Base-by-base conservation (phyloP, 768 basidiomycete species). In the Mycena filopes region DNA sequence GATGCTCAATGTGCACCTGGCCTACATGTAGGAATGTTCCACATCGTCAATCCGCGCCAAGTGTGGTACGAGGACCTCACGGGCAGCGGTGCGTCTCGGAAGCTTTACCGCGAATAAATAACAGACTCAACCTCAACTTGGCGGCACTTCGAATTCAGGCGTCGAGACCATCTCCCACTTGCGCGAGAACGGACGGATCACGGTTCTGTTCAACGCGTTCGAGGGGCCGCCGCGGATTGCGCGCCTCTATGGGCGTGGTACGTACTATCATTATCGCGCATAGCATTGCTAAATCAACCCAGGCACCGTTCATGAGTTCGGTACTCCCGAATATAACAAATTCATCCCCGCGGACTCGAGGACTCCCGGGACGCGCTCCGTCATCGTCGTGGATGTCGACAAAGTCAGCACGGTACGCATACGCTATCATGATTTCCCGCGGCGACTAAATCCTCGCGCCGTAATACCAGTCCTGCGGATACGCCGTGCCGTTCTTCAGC, bases 61-160 rank as follows among this genome's bases (percentile, higher is more conserved):
- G 87, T 89, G 2, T 92, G 90, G 91, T 92, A 92, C 66, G 89
- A 92, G 70, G 90, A 92, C 72, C 79, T 90, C 47, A 87, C 86
- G 21, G 91, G 91, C 11, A 87, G 88, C 65, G 89, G 89, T 89
- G 63, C 43, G 82, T 78, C n/a, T 58, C 4, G 23, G 11, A 53
- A 6, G 21, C 45, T 1, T 38, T 12, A 38, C 21, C 4, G 36
- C 33, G n/a, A n/a, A n/a, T n/a, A n/a, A n/a, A n/a, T n/a, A n/a
- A n/a, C n/a, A n/a, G n/a, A n/a, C n/a, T n/a, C n/a, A n/a, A n/a
- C n/a, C n/a, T n/a, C n/a, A n/a, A n/a, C n/a, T n/a, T n/a, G n/a
- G n/a, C n/a, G n/a, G n/a, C n/a, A n/a, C 21, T 21, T 18, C 29
- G 13, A 31, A 20, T 60, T 10, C 25, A 88, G 86, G 87, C 11